Conservation (phyloP, 495 filamentous ascomycete genomes). For the Tuber borchii region DNA sequence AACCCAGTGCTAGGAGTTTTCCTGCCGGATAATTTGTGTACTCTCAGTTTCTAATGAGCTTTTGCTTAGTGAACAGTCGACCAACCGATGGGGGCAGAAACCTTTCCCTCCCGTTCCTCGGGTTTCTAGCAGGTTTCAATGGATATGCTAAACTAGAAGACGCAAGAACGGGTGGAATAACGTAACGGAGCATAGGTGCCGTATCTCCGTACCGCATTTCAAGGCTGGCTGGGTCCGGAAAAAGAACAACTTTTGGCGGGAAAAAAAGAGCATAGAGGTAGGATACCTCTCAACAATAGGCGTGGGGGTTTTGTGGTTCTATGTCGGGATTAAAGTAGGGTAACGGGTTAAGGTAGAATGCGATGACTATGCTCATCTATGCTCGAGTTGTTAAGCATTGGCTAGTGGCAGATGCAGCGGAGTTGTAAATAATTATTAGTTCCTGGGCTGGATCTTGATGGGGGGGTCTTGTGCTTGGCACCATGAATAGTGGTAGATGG, state of each 20-base stretch:
- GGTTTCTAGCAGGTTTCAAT: neutral
- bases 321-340: neutral
- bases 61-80: neutral
- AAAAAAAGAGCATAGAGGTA: neutral
- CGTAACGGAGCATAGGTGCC: neutral
- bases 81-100: neutral
- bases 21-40: neutral
- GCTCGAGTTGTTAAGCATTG: neutral
- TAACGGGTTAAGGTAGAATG: neutral
- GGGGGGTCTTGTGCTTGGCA: neutral
- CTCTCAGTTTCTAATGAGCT: neutral
- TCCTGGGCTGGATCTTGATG: neutral
- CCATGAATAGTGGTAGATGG: neutral
- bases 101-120: neutral
- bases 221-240: neutral
- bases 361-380: neutral
- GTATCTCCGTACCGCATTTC: neutral
- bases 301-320: neutral
- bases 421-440: neutral
- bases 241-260: neutral
- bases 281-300: neutral
- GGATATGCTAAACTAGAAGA: neutral
- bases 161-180: neutral
- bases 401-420: neutral
- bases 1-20: neutral